Percentiles rank a stretch among this genome's conserved stretches.
Conservation (phyloP, 192 early-diverging fungal species). For the Coemansia aciculifera region DNA sequence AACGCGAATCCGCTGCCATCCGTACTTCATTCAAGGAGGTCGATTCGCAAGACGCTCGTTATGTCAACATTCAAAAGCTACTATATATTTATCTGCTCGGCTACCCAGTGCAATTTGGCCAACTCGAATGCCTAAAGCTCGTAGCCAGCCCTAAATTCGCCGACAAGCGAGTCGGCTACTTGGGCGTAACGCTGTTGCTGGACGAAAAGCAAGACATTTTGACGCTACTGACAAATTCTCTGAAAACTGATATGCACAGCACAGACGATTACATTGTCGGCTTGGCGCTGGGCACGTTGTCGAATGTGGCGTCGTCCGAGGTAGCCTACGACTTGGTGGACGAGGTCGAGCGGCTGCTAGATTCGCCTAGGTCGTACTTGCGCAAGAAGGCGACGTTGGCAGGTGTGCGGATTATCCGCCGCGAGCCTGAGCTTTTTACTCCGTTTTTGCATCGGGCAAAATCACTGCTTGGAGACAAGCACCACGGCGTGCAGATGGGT, state of each 20-base stretch:
- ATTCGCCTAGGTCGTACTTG: conserved; percentile 89
- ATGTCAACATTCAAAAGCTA: conserved; percentile 95
- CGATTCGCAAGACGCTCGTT: conserved; percentile 79
- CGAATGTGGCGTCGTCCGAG: conserved; percentile 94
- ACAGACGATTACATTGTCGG: conserved; percentile 96
- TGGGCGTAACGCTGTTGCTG: conserved; percentile 95
- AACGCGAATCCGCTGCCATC: conserved; percentile 92
- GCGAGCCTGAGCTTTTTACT: conserved; percentile 90
- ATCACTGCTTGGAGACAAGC: conserved; percentile 82
- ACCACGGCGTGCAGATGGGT: conserved; percentile 93
- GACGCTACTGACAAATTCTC: conserved; percentile 96
- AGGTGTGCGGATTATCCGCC: conserved; percentile 86
- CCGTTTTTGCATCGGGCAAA: conserved; percentile 77
- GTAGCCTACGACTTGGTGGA: conserved; percentile 92
- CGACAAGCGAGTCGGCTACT: conserved; percentile 97
- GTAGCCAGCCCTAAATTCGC: conserved; percentile 91
- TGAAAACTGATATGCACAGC: conserved; percentile 96
- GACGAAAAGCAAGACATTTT: conserved; percentile 98
- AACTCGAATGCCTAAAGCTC: conserved; percentile 98
- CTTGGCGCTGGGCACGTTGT: conserved; percentile 92
- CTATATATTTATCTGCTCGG: conserved; percentile 99
- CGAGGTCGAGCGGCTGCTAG: conserved; percentile 92
- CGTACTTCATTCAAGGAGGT: conserved; percentile 97
- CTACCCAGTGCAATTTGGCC: conserved; percentile 98
- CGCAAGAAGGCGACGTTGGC: conserved; percentile 98